These are phyloP conservation scores for Candida corydali DNA, from an alignment of 805 yeast genomes.

Conservation along the genomic window DNA sequence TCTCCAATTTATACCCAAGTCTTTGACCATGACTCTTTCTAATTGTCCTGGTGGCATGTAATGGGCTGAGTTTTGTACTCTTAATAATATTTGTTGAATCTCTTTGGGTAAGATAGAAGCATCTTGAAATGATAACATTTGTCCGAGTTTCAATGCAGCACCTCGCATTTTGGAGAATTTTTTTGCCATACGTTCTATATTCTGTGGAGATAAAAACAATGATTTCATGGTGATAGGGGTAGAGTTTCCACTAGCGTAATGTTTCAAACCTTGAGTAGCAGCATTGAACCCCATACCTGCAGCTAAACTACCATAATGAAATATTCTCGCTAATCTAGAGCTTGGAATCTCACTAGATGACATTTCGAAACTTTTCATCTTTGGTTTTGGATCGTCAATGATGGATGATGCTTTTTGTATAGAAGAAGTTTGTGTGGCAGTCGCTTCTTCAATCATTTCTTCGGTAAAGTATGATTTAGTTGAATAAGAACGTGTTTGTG, in stretches of 20 bases:
- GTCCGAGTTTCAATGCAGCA: constrained; percentile 98
- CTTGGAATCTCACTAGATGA: constrained; percentile 76
- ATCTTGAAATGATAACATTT: constrained; percentile 93
- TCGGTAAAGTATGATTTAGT: constrained; percentile 9
- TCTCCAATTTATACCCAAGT: constrained; percentile 81
- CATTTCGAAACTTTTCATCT: constrained; percentile 40
- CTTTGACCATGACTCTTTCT: constrained; percentile 64
- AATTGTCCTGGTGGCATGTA: constrained; percentile 94
- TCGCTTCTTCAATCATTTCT: constrained; percentile 5
- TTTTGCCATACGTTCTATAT: constrained; percentile 82
- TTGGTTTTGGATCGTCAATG: constrained; percentile 11
- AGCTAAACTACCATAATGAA: constrained; percentile 90
- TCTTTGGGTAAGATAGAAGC: constrained; percentile 79
- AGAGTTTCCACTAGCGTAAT: constrained; percentile 53
- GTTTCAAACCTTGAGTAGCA: constrained; percentile 69
- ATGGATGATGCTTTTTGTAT: background rate
- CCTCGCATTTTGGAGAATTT: constrained; percentile 95
- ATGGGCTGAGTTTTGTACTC: constrained; percentile 92
- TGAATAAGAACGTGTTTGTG: constrained; percentile 10
- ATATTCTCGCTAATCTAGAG: constrained; percentile 79
- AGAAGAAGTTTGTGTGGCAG: background rate
- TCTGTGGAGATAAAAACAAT: constrained; percentile 70
- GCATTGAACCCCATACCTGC: constrained; percentile 88
- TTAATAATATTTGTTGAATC: constrained; percentile 69
- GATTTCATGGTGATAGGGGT: constrained; percentile 45